Base-by-base conservation (phyloP, 306 rosid genomes). In the Vigna nakashimae region DNA sequence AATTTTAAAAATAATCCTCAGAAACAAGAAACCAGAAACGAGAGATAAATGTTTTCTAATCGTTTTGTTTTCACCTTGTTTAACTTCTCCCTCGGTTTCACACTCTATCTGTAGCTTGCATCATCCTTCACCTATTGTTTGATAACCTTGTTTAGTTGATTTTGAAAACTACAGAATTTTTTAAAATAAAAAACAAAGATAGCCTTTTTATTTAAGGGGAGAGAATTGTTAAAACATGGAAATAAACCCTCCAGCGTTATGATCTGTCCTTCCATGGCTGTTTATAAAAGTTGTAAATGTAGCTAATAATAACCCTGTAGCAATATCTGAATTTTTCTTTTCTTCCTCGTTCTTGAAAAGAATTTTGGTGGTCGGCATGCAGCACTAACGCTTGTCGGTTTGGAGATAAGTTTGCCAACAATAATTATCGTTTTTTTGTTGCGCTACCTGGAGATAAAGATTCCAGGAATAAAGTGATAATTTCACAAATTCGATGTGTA, bases 401-500 rank as follows among this genome's bases (percentile, higher is more conserved):
- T 11, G 6, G 51, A 45, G 18, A 73, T 9, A 73, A 26, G 30
- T 58, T n/a, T 10, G 48, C 49, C 65, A 64, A 36, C 64, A 12
- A 52, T 7, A 52, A 34, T 71, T 3, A 71, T 12, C 51, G n/a
- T 16, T 9, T 9, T 56, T 0, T 59, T 60, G n/a, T 15, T 57
- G 67, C 9, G 17, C 22, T 16, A n/a, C 13, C 12, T 22, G 42
- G 43, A 69, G 53, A 66, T 42, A 70, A n/a, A 15, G 78, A 26
- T 73, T 57, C 77, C 43, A 40, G 48, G 70, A 60, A 60, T 74
- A 28, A 43, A 46, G 70, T 59, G 79, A 56, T 59, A 9, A 30
- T 7, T 45, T 46, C 51, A 53, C 24, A 42, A 16, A 62, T n/a
- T 46, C 53, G 70, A 16, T n/a, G 12, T 30, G 36, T 3, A 45